Evolutionary conservation across 345 rosid species (phyloP).

Genomic region (Eucalyptus cloeziana): DNA sequence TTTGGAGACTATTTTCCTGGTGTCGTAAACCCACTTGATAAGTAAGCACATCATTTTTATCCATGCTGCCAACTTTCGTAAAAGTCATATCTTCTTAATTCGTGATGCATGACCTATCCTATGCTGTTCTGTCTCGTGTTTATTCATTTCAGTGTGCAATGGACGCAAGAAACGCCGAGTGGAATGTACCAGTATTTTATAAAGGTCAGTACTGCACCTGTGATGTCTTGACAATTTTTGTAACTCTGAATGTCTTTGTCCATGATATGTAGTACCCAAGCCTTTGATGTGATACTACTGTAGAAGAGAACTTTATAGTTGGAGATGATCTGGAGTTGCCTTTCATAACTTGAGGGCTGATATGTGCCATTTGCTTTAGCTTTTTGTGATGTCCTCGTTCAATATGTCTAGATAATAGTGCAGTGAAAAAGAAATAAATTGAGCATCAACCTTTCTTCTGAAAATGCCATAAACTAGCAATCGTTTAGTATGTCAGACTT

Average conservation of each 20-base stretch:
- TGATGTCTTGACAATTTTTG: background rate
- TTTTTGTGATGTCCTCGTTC: background rate
- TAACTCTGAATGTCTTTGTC: background rate
- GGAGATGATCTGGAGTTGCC: background rate
- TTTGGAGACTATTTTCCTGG: constrained; percentile 92
- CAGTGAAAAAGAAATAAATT: background rate
- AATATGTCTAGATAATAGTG: background rate
- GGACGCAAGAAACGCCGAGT: constrained; percentile 64
- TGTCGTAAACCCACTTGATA: constrained; percentile 90
- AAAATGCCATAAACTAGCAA: background rate
- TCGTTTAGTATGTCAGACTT: background rate
- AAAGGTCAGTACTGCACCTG: constrained; percentile 36
- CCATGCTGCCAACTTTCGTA: background rate
- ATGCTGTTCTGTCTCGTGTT: background rate
- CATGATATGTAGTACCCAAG: background rate
- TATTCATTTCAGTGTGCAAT: constrained; percentile 47
- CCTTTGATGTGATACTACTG: background rate
- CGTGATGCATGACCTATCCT: background rate
- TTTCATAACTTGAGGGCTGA: background rate
- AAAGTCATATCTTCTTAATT: background rate
- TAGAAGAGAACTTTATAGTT: background rate
- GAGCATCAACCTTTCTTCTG: background rate
- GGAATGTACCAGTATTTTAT: constrained; percentile 93
- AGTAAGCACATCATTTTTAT: constrained; percentile 22
- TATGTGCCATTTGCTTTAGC: background rate